phyloP scores from a whole-genome alignment of 2,329 filamentous ascomycete genomes.

The Cladosporium sphaerospermum region DNA sequence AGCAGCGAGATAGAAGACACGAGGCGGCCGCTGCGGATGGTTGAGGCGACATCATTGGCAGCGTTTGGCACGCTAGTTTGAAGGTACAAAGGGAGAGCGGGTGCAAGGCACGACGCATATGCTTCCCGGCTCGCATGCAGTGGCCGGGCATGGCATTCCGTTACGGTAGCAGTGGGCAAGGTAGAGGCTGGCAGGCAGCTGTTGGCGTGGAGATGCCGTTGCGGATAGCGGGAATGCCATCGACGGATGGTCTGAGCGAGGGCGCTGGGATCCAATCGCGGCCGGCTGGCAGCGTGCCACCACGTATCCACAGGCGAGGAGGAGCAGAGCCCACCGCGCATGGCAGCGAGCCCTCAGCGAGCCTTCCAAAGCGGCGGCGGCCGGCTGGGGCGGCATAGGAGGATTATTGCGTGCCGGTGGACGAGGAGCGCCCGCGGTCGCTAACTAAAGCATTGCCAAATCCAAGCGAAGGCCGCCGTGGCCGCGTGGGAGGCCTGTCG shows the following conservation, averaged over 20 bases:
- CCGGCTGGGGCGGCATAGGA: conserved; percentile 7
- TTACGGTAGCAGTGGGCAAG: conserved; percentile 8
- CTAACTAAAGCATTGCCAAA: background rate
- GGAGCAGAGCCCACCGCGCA: background rate
- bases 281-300: conserved; percentile 4
- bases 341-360: background rate
- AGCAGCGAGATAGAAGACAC: conserved; percentile 6
- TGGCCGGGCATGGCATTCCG: conserved; percentile 12
- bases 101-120: conserved; percentile 10
- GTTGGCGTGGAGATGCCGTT: conserved; percentile 12
- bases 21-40: conserved; percentile 1
- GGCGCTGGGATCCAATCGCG: conserved; percentile 5
- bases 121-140: conserved; percentile 11
- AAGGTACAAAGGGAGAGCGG: conserved; percentile 4
- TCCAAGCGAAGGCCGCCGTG: background rate
- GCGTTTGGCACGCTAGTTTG: conserved; percentile 11
- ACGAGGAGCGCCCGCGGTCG: background rate
- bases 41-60: conserved; percentile 7
- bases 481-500: conserved; percentile 9
- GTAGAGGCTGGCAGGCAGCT: conserved; percentile 5
- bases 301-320: conserved; percentile 9
- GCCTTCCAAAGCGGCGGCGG: background rate
- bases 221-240: conserved; percentile 9
- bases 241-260: conserved; percentile 1
- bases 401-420: background rate